Conservation (phyloP, 2,329 filamentous ascomycete genomes). For the Esteya vermicola region DNA sequence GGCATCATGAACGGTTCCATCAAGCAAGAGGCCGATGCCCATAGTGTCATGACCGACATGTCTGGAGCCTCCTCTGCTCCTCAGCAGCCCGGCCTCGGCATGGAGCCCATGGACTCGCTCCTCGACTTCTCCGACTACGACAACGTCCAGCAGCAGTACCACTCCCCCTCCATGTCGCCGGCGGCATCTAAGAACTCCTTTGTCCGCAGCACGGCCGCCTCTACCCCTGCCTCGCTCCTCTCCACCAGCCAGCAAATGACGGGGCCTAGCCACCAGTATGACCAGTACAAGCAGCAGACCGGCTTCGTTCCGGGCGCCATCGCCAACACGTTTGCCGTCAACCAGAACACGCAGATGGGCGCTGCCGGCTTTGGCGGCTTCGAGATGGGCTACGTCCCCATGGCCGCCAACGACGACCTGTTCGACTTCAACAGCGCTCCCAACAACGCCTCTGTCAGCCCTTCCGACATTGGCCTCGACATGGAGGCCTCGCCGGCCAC, state of each 20-base stretch:
- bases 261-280: conserved; percentile 87
- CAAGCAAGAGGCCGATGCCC: conserved; percentile 9
- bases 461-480: conserved; percentile 56
- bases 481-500: conserved; percentile 42
- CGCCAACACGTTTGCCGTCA: conserved; percentile 65
- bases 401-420: conserved; percentile 46
- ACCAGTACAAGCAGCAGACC: conserved; percentile 89
- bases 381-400: conserved; percentile 30
- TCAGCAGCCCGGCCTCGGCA: conserved; percentile 15
- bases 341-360: conserved; percentile 42
- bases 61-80: conserved; percentile 18
- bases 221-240: conserved; percentile 34
- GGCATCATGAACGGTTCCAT: conserved; percentile 5
- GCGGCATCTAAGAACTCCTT: conserved; percentile 38
- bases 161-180: conserved; percentile 47
- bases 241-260: conserved; percentile 45
- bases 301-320: conserved; percentile 77
- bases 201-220: conserved; percentile 21
- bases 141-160: conserved; percentile 34
- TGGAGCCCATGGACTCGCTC: conserved; percentile 40
- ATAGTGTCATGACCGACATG: conserved; percentile 10
- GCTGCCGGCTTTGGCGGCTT: conserved; percentile 35
- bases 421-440: conserved; percentile 62
- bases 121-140: conserved; percentile 52
- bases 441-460: conserved; percentile 42